Evolutionary conservation across 768 basidiomycete genomes (phyloP), one percentile per base, ranked within the genome.

Genomic region (Mycena maculata): DNA sequence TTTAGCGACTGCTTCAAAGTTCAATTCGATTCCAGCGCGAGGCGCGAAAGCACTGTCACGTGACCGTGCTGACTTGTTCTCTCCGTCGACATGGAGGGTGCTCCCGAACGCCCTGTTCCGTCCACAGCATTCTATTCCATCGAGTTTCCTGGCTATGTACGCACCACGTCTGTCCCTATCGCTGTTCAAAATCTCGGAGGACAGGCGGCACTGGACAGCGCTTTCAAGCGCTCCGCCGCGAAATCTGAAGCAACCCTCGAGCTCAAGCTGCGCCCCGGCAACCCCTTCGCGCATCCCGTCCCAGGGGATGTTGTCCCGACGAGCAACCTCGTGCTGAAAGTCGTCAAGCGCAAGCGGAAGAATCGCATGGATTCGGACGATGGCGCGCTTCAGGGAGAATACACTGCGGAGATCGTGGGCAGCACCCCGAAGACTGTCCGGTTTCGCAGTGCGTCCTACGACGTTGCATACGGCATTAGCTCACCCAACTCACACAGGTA

Each of bases 101-200:
- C 82, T 38, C 75, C 78, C 30, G 83, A 80, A 63, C 71, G 67
- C 41, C 79, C 84, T 2, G 80, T 94, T 2, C 87, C 90, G 23
- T 81, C 85, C 36, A 81, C 83, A 7, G 82, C 87, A 31, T 92
- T 90, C 75, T 92, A 92, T 74, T 91, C 94, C 6, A 83, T 97
- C 67, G 96, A 98, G 77, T 97, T 95, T 80, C 95, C 95, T 9
- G 95, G 95, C 67, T 94, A 94, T 70, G 90, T 98, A 59, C 79
- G 84, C 16, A 78, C 83, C 4, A 75, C 84, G 1, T 92, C 94
- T 36, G 84, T 90, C 6, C 83, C 88, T 0, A 70, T 82, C 20
- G 93, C 91, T 2, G 77, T 95, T 47, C 80, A 84, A 50, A 88
- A 84, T 63, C 83, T 93, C 13, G 94, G 92, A 3, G 90, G 92